Evolutionary conservation across 2,329 filamentous ascomycete genomes (phyloP).

Genomic region (Epichloe bromicola): DNA sequence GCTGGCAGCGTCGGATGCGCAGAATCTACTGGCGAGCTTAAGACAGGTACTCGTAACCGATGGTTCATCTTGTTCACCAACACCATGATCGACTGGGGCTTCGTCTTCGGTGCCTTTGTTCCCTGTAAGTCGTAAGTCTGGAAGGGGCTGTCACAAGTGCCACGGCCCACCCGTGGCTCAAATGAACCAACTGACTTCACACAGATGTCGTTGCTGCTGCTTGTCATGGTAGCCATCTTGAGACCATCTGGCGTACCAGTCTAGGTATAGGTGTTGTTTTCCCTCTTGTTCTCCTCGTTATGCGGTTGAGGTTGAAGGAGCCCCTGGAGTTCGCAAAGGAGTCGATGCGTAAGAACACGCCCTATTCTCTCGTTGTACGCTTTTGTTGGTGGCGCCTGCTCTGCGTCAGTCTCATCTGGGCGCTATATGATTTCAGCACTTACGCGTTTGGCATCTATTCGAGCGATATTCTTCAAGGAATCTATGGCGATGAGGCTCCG

Average conservation of each 20-base stretch:
- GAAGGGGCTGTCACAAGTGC: background rate
- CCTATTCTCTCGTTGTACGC: conserved; percentile 40
- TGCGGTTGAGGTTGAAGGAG: conserved; percentile 63
- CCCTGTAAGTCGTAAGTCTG: conserved; percentile 34
- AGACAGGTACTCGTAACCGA: conserved; percentile 66
- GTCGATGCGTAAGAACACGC: conserved; percentile 50
- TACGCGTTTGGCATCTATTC: conserved; percentile 85
- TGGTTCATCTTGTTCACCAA: conserved; percentile 92
- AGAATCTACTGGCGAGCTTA: conserved; percentile 69
- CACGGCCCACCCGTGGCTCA: too few relatives aligned
- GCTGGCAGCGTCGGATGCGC: conserved; percentile 70
- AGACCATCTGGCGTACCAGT: conserved; percentile 69
- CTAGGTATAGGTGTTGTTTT: conserved; percentile 71
- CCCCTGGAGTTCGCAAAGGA: conserved; percentile 64
- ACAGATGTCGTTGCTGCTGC: conserved; percentile 39
- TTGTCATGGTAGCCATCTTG: conserved; percentile 47
- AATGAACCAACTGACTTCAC: background rate
- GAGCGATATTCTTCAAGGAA: conserved; percentile 54
- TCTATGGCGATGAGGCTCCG: conserved; percentile 44
- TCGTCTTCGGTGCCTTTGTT: conserved; percentile 68
- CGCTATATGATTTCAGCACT: conserved; percentile 77
- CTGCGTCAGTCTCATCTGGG: conserved; percentile 66
- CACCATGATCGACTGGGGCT: conserved; percentile 72
- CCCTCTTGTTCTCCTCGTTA: conserved; percentile 54
- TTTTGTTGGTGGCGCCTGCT: conserved; percentile 66